phyloP scores from a whole-genome alignment of 495 filamentous ascomycete species.

The Podospora tetraspora region DNA sequence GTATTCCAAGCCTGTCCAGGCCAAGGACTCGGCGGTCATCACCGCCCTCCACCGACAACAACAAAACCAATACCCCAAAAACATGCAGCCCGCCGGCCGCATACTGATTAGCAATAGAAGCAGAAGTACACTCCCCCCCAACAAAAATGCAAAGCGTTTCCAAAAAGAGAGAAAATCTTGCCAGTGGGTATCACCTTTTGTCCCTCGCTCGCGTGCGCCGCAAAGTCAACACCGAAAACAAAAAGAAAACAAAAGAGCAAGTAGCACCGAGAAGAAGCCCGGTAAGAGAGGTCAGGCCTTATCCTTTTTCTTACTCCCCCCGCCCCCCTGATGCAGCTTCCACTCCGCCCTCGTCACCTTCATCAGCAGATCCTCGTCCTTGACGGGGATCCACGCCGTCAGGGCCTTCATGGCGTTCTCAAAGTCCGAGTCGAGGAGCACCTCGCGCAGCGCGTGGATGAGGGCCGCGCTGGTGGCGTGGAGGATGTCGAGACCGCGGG shows the following conservation, averaged over 20 bases:
- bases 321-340: constrained; percentile 56
- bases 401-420: constrained; percentile 98
- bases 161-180: background rate
- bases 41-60: background rate
- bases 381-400: constrained; percentile 92
- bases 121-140: background rate
- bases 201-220: background rate
- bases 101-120: background rate
- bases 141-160: background rate
- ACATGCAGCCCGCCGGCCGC: background rate
- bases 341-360: constrained; percentile 88
- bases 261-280: background rate
- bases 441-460: constrained; percentile 86
- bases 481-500: constrained; percentile 70
- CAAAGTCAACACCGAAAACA: background rate
- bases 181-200: background rate
- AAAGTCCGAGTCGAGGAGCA: constrained; percentile 90
- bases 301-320: constrained; percentile 20
- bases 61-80: background rate
- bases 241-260: background rate
- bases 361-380: constrained; percentile 93
- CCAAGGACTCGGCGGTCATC: background rate
- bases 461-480: constrained; percentile 88
- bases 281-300: background rate
- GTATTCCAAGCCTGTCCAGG: background rate